Percentiles rank a stretch among this genome's conserved stretches.
Conservation (phyloP, 805 yeast genomes). For the Sungouiella thailandica region DNA sequence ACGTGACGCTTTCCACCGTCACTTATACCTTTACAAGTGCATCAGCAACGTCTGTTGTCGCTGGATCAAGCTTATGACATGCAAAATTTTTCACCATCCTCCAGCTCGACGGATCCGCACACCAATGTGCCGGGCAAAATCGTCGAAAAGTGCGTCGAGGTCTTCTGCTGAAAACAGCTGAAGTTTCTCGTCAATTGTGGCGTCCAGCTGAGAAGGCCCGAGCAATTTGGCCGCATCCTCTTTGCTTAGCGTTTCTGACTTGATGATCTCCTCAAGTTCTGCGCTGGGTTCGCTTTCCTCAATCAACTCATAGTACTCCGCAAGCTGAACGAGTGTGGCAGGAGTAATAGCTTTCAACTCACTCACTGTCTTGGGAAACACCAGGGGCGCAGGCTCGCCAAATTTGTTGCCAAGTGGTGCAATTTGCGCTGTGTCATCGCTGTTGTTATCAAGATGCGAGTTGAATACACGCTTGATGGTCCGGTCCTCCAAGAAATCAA, state of each 20-base stretch:
- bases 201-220: constrained; percentile 2
- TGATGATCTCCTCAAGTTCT: constrained; percentile 9
- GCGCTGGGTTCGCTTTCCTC: constrained; percentile 28
- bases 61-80: too few species aligned
- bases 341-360: constrained; percentile 48
- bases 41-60: too few species aligned
- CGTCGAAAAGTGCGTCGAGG: constrained; percentile 51
- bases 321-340: constrained; percentile 45
- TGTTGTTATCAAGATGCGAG: constrained; percentile 39
- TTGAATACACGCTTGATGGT: constrained; percentile 68
- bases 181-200: constrained; percentile 12
- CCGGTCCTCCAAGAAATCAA: constrained; percentile 74
- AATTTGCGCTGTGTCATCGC: constrained; percentile 33
- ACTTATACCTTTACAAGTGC: too few species aligned
- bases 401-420: constrained; percentile 75
- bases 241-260: constrained; percentile 9
- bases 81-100: constrained; percentile 11
- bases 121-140: constrained; percentile 67
- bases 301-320: constrained; percentile 71
- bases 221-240: constrained; percentile 14
- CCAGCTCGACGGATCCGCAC: constrained; percentile 47
- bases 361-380: constrained; percentile 55
- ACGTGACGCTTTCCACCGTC: too few species aligned
- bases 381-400: constrained; percentile 57
- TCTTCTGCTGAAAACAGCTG: constrained; percentile 40